Percentiles rank a stretch among this genome's conserved stretches.
Evolutionary conservation across 768 basidiomycete species (phyloP).

Genomic region (Lactarius akahatsu): DNA sequence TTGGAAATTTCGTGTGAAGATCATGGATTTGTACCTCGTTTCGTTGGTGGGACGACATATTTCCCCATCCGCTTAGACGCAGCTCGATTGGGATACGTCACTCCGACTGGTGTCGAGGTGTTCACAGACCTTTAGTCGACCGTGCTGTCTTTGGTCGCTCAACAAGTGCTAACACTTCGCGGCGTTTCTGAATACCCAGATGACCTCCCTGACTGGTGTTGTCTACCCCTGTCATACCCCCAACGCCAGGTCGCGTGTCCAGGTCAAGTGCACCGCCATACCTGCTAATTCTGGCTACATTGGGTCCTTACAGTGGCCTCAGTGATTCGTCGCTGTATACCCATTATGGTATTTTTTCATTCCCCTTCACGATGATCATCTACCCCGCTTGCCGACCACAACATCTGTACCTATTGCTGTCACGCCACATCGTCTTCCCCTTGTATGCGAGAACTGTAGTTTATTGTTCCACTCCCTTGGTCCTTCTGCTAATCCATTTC

Average conservation of each 20-base stretch:
- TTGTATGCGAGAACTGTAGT: not conserved
- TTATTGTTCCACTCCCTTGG: not conserved
- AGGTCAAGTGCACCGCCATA: not conserved
- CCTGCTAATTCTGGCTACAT: not conserved
- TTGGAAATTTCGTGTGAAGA: not conserved
- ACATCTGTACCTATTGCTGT: not conserved
- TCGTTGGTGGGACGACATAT: slow-evolving; percentile 23
- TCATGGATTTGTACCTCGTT: slow-evolving; percentile 12
- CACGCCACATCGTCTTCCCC: not conserved
- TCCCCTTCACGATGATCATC: not conserved
- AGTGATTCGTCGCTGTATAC: not conserved
- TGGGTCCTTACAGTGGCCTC: not conserved
- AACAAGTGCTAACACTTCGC: not conserved
- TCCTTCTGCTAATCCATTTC: not conserved
- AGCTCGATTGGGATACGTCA: slow-evolving; percentile 15
- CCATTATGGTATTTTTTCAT: not conserved
- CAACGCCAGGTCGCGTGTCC: not conserved
- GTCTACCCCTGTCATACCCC: not conserved
- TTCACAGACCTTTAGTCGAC: slow-evolving; percentile 8
- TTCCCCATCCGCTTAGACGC: slow-evolving; percentile 21
- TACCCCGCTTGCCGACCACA: not conserved
- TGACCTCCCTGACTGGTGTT: not conserved
- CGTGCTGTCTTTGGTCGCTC: not conserved
- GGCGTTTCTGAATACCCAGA: not conserved
- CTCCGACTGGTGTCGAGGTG: slow-evolving; percentile 18